Base-by-base conservation (phyloP, 1,139 yeast species). In the Magnusiomyces suaveolens region DNA sequence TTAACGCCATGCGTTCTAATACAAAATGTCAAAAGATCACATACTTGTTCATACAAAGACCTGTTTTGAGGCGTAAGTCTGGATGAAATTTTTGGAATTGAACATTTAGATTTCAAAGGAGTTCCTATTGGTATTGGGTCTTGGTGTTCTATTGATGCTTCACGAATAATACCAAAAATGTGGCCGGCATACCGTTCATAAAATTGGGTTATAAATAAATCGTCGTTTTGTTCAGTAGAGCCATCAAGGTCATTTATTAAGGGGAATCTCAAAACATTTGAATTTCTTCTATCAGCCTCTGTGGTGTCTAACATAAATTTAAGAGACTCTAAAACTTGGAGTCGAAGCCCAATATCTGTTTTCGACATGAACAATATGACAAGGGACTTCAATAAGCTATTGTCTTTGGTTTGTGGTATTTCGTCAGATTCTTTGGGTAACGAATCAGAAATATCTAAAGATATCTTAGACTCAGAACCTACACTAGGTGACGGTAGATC, bases 321-420 rank as follows among this genome's bases (percentile, higher is more conserved):
- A 51, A 90, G 70, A 0, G 96, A 95, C 69, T 89, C 96, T 58
- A 80, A 81, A 1, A 92, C 86, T 67, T 89, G 97, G 3, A 84
- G 79, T 64, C 86, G 83, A 51, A 89, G 70, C 0, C 95, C 95
- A 4, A 84, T 77, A 60, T 83, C 82, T 41, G 75, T 72, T 58
- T 87, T 95, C 26, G 77, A 75, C 2, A 83, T 69, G 26, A 90
- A 69, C 33, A 89, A 75, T 49, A 80, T 76, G 0, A 87, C 77
- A 48, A 90, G 70, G 6, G 84, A 78, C 24, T 54, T 54, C 50
- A 54, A 24, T 14, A 54, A 46, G 12, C 41, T 38, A 16, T 38
- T 38, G 41, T 38, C 41, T 38, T 38, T 38, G 18, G 16, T n/a
- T 4, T 38, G n/a, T 38, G 41, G 4, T 3, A 38, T n/a, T n/a